phyloP scores from a whole-genome alignment of 140 eudicot genomes.

The Ambrosia hybrid region DNA sequence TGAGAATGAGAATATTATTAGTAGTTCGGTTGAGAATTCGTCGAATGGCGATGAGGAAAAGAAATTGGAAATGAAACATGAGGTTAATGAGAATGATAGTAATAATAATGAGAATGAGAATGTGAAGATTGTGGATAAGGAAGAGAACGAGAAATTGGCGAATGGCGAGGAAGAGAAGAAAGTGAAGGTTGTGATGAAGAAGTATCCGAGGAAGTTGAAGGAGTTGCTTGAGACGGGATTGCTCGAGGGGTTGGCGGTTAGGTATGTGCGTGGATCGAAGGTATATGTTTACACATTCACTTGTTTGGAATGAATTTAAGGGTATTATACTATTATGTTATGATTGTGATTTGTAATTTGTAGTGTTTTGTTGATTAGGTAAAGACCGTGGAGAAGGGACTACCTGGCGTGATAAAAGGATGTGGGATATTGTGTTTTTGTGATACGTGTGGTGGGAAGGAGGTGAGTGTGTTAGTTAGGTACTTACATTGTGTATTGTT shows the following conservation, averaged over 20 bases:
- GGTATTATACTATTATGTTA: neutral
- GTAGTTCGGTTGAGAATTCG: too few species aligned
- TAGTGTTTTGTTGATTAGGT: conserved; percentile 27
- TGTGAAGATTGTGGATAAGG: conserved; percentile 27
- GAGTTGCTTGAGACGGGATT: conserved; percentile 87
- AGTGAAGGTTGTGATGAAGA: conserved; percentile 36
- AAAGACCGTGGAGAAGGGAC: conserved; percentile 47
- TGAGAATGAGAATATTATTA: neutral
- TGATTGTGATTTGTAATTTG: neutral
- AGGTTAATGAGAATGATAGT: conserved; percentile 6
- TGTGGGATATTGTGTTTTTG: conserved; percentile 70
- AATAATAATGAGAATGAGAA: conserved; percentile 18
- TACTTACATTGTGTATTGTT: neutral
- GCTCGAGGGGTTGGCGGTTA: conserved; percentile 73
- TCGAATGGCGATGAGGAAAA: too few species aligned
- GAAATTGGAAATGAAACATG: too few species aligned
- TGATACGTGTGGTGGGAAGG: conserved; percentile 50
- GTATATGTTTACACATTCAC: conserved; percentile 28
- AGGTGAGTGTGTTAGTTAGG: conserved; percentile 41
- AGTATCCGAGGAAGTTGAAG: conserved; percentile 58
- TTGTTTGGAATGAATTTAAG: conserved; percentile 11
- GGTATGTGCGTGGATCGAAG: conserved; percentile 68
- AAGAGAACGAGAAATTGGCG: neutral
- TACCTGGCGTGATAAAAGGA: conserved; percentile 64
- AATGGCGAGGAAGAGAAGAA: conserved; percentile 1